Evolutionary conservation across 2,329 filamentous ascomycete species (phyloP), one percentile per base, ranked within the genome.

Genomic region (Graphiopsis chlorocephala): DNA sequence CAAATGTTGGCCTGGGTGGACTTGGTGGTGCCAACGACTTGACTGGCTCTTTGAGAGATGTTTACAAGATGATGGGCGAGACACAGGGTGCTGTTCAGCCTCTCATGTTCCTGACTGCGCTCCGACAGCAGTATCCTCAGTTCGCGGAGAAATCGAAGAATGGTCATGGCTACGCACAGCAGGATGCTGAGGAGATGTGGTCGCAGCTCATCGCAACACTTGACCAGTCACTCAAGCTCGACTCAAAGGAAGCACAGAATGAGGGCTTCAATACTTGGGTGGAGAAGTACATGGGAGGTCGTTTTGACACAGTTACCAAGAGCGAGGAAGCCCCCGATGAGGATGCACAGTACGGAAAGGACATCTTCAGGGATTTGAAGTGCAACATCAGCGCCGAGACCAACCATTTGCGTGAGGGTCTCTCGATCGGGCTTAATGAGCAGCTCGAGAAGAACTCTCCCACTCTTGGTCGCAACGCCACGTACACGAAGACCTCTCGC

Each of bases 131-230:
- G 0, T 97, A 92, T 74, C 95, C 95, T 11, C 95, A 98, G 75
- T 99, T 99, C 75, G 93, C 92, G 12, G 93, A 99, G 79, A 90
- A 87, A 73, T 87, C 92, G 63, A 93, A 91, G 76, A 89, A 89
- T 33, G 91, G 92, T 25, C 84, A 89, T 65, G 93, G 91, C 7
- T 98, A 90, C 74, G 93, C 95, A n/a, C 95, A 99, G 79, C 95
- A 99, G 79, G 95, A 99, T 80, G 95, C 95, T 0, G 95, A 99
- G 78, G 95, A 99, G 78, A 95, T 94, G 55, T 99, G 94, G 93
- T 95, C 94, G 23, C 94, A 98, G 76, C 96, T 99, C 67, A 81
- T 99, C 6, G 88, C 90, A 52, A 91, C 94, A 73, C 81, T 99
- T 42, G 88, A 90, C 67, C 86, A 90, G 72, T 94, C 91, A 75